These are phyloP conservation scores for Uronychia binucleata DNA, from an alignment of 73 alveolate genomes.

Conservation along the genomic window DNA sequence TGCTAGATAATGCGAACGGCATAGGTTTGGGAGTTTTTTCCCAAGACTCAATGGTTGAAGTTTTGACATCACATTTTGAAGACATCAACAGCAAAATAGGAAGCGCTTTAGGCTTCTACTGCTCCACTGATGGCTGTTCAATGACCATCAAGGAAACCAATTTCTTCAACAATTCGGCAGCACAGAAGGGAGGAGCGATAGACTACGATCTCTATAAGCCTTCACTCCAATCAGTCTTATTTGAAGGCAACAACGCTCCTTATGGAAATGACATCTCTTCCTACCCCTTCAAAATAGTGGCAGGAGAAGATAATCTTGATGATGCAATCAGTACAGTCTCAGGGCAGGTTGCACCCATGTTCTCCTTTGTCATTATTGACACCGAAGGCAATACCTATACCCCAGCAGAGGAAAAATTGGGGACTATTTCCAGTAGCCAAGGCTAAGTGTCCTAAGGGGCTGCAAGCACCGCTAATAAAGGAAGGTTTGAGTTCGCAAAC, in stretches of 20 bases:
- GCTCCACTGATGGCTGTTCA: not conserved
- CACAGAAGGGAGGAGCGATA: slow-evolving; percentile 19
- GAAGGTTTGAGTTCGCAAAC: not conserved
- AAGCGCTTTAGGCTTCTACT: not conserved
- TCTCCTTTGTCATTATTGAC: not conserved
- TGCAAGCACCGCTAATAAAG: not conserved
- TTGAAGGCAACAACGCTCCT: not conserved
- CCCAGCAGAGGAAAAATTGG: not conserved
- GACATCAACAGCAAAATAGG: not conserved
- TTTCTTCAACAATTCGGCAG: not conserved
- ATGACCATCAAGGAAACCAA: not conserved
- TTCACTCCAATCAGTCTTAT: not conserved
- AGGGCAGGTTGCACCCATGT: not conserved
- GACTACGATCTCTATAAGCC: slow-evolving; percentile 2
- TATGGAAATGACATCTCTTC: slow-evolving; percentile 13
- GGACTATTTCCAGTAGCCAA: not conserved
- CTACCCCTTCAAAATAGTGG: not conserved
- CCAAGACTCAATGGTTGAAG: not conserved
- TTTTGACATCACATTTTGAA: not conserved
- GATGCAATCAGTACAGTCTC: not conserved
- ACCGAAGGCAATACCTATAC: not conserved
- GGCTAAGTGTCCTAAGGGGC: not conserved
- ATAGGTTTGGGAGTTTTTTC: not conserved
- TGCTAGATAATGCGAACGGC: not conserved
- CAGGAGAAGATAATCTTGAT: not conserved